Evolutionary conservation across 306 rosid species (phyloP), one percentile per base, ranked within the genome.

Genomic region (Dryas octopetala): DNA sequence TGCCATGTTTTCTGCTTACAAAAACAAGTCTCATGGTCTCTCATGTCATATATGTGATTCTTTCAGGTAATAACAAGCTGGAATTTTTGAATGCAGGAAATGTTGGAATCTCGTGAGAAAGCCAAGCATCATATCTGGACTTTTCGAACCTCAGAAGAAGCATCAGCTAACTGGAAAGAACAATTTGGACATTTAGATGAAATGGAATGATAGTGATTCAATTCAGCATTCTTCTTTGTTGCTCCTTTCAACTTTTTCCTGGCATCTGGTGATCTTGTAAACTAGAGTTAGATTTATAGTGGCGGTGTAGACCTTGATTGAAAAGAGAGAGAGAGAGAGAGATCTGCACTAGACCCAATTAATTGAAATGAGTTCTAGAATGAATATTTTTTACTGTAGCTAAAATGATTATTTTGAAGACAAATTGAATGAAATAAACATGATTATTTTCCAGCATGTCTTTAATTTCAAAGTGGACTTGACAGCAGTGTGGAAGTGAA

Each of bases 71-170:
- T 76, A 66, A 79, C 70, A 73, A 58, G 76, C 40, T 74, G 51
- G 57, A 41, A 41, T 51, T 72, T 73, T 43, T 76, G 74, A 43
- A 45, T 76, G 91, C 91, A 95, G 97, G 98, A 89, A 76, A 83
- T 91, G 85, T 85, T 95, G 73, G 90, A 91, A 81, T 23, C 79
- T 76, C 86, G 87, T 54, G 93, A 90, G 76, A 86, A 85, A 69
- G 80, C 85, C 45, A 86, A 86, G 82, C 4, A 82, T 74, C 98
- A 91, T 73, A 82, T 91, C 41, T 95, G 96, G 98, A 85, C 82
- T 51, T 83, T 85, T 73, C 89, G 95, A 51, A 87, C 93, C 13
- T 86, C 84, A n/a, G 89, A 87, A 85, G 96, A 85, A 85, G 88
- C 96, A 75, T 83, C 96, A 4, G 54, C 79, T 9, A 4, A 85